A percentile compares a stretch with the other conserved stretches of the same genome.
Conservation (phyloP, 768 basidiomycete genomes). For the Serendipita sp. region DNA sequence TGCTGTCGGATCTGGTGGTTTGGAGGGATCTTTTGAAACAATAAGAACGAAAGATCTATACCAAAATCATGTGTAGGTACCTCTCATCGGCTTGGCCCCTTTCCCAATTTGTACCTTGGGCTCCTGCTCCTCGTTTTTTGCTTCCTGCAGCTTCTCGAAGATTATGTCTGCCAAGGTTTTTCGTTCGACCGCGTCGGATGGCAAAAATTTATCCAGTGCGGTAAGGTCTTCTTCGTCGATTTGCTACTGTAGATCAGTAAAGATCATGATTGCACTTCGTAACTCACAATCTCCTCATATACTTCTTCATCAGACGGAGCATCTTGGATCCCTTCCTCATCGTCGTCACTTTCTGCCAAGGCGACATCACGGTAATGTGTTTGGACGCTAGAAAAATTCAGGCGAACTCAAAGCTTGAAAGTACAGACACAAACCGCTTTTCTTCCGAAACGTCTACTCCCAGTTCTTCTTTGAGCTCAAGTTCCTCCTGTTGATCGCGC, state of each 20-base stretch:
- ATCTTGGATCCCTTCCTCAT: conserved; percentile 23
- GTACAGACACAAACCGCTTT: conserved; percentile 16
- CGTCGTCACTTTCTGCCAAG: conserved; percentile 44
- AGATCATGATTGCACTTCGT: background rate
- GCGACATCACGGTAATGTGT: conserved; percentile 19
- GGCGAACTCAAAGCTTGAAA: conserved; percentile 17
- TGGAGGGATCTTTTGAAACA: conserved; percentile 8
- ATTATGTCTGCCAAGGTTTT: conserved; percentile 93
- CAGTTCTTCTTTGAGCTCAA: conserved; percentile 43
- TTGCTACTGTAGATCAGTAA: conserved; percentile 33
- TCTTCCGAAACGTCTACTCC: conserved; percentile 33
- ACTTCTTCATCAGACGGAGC: conserved; percentile 22
- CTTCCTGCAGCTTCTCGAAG: conserved; percentile 73
- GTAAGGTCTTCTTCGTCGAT: conserved; percentile 83
- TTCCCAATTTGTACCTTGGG: background rate
- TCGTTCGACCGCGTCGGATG: conserved; percentile 55
- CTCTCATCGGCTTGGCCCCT: background rate
- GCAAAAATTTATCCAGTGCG: conserved; percentile 66
- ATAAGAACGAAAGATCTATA: conserved; percentile 19
- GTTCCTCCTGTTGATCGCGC: conserved; percentile 79
- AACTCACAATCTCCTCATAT: conserved; percentile 27
- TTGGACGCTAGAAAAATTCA: conserved; percentile 13
- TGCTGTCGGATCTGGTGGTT: conserved; percentile 51
- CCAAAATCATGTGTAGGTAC: conserved; percentile 21
- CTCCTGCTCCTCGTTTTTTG: conserved; percentile 22